Evolutionary conservation across 2,329 filamentous ascomycete genomes (phyloP), one percentile per base, ranked within the genome.

Genomic region (Zymoseptoria ardabiliae): DNA sequence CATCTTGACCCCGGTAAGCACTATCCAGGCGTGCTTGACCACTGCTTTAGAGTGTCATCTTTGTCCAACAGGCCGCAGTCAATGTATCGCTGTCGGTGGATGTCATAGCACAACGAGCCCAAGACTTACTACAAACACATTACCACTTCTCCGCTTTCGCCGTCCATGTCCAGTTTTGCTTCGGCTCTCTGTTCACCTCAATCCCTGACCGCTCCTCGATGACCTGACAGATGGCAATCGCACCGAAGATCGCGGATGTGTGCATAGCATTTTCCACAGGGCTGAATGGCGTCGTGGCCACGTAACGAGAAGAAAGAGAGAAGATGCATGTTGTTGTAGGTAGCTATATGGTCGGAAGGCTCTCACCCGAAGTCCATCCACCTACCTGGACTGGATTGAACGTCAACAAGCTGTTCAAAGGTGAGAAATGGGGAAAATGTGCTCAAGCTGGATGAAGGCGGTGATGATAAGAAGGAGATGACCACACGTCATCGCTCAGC

Each of bases 271-370:
- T n/a, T 21, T n/a, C 10, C 19, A 22, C 19, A 51, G 20, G 50
- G 50, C 50, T n/a, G 50, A 51, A 22, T 51, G 50, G 50, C 50
- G 20, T 51, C 50, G 50, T 51, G 50, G 23, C 19, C 50, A 51
- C 50, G 50, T 22, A 51, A 51, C 48, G 21, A 50, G 48, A 17
- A 8, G 17, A n/a, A n/a, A n/a, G n/a, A n/a, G n/a, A n/a, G n/a
- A n/a, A n/a, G n/a, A n/a, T n/a, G n/a, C n/a, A n/a, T 19, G 48
- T 20, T 6, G 7, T 8, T n/a, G n/a, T n/a, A n/a, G n/a, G n/a
- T n/a, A n/a, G 35, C 92, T 96, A 75, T 95, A 95, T 73, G 91
- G 96, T 69, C n/a, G n/a, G n/a, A n/a, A n/a, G n/a, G n/a, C n/a
- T n/a, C n/a, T n/a, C n/a, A n/a, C n/a, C n/a, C n/a, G n/a, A n/a